Base-by-base conservation (phyloP, 768 basidiomycete species). In the Xerocomellus intermedius region DNA sequence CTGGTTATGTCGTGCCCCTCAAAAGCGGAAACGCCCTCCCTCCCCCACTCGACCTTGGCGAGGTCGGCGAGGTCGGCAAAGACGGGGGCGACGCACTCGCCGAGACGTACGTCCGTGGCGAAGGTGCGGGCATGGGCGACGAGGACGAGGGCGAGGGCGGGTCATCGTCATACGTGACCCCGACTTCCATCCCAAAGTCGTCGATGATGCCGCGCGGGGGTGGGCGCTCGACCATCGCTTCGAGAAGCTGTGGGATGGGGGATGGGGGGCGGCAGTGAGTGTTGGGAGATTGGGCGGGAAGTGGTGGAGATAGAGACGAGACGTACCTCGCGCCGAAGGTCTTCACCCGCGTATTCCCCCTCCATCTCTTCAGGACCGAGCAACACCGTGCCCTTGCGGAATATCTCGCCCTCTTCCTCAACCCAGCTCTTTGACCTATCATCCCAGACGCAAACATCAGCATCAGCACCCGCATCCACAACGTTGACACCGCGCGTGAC, bases 351-450 rank as follows among this genome's bases (percentile, higher is more conserved):
- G 64, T 87, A 91, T 63, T 93, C 93, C 0, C 84, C 86, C 62
- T 94, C 93, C 83, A 94, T 89, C 70, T 95, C 92, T 62, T 89
- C 91, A 8, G 84, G 84, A 1, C 86, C 86, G 9, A 92, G 76
- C 19, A 98, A 75, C 4, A 86, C 87, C 10, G 81, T 84, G 0
- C 94, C 94, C 66, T 96, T 95, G 39, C 95, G 79, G 76, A 98
- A 98, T 38, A 98, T 89, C 72, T 98, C 96, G 0, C 94, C 94
- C 69, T 99, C 97, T 68, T 98, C 97, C 52, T 85, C 90, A 0
- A 95, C 88, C 87, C 90, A 91, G 48, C 79, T 84, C 59, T 84
- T 78, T 24, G 88, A 89, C 45, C 90, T 88, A 48, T 19, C 16
- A 17, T 19, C 43, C 10, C 48, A n/a, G 14, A 28, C 2, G 26